phyloP scores from a whole-genome alignment of 164 flowering plant genomes.

The Paratinospora sagittata region DNA sequence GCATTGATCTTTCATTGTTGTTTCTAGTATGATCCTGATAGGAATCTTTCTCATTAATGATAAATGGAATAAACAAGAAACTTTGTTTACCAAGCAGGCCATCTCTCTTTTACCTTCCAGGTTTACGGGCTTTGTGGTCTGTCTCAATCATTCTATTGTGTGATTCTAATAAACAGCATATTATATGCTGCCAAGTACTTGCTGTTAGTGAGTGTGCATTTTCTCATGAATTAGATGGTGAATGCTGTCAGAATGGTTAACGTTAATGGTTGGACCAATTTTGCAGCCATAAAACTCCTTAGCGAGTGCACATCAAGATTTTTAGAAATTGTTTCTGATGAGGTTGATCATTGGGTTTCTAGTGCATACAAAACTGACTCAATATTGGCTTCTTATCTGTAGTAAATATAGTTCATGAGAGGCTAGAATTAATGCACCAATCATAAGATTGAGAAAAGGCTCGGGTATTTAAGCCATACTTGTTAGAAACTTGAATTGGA shows the following conservation, averaged over 20 bases:
- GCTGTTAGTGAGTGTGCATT: background rate
- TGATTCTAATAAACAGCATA: background rate
- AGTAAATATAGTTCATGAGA: too few species aligned
- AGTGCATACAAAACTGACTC: too few species aligned
- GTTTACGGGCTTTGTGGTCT: too few species aligned
- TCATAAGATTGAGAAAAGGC: background rate
- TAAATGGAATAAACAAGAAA: background rate
- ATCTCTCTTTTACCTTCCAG: background rate
- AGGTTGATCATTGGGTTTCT: too few species aligned
- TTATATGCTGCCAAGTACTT: background rate
- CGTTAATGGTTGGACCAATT: too few species aligned
- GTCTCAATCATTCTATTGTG: too few species aligned
- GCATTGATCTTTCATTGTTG: too few species aligned
- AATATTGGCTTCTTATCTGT: too few species aligned
- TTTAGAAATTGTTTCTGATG: too few species aligned
- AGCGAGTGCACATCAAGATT: background rate
- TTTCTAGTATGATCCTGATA: too few species aligned
- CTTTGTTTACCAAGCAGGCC: background rate
- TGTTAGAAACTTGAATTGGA: too few species aligned
- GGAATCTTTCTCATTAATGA: background rate
- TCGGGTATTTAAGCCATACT: background rate
- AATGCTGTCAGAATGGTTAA: background rate
- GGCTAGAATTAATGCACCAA: background rate
- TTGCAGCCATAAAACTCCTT: background rate
- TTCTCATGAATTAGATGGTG: background rate